phyloP scores from a whole-genome alignment of 192 early-diverging fungal genomes.

The Rhizoclosmatium sp. region DNA sequence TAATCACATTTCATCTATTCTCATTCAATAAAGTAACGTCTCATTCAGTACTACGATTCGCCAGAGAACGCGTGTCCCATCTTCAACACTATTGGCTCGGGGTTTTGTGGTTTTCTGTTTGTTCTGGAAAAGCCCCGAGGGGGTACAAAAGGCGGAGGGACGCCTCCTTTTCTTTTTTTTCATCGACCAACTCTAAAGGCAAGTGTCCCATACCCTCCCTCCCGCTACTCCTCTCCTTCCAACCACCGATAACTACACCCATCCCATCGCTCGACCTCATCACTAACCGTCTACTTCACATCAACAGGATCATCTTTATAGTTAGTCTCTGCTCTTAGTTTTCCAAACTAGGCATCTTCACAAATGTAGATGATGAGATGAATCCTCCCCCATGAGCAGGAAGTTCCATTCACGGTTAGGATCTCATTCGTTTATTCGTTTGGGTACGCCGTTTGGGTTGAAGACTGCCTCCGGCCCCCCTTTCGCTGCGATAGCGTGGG shows the following conservation, averaged over 20 bases:
- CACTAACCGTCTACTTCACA: not conserved
- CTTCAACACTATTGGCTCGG: too few species aligned
- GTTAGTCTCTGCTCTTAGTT: slow-evolving; percentile 37
- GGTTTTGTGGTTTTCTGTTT: not conserved
- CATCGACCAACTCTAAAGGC: slow-evolving; percentile 37
- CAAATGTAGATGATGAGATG: slow-evolving; percentile 41
- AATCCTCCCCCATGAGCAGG: slow-evolving; percentile 39
- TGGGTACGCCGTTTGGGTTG: slow-evolving; percentile 10
- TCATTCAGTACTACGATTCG: too few species aligned
- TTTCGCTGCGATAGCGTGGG: slow-evolving; percentile 18
- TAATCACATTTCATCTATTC: too few species aligned
- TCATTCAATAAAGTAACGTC: too few species aligned
- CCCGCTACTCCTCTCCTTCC: not conserved
- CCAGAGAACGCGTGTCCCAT: too few species aligned
- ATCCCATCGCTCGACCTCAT: not conserved
- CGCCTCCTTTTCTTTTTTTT: slow-evolving; percentile 20
- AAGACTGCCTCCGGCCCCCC: slow-evolving; percentile 40
- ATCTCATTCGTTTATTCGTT: not conserved
- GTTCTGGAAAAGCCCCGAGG: not conserved
- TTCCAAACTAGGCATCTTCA: slow-evolving; percentile 38
- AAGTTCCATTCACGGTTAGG: slow-evolving; percentile 12
- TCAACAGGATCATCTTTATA: slow-evolving; percentile 36
- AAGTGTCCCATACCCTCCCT: not conserved
- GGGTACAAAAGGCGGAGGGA: not conserved
- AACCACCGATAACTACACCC: not conserved